Evolutionary conservation across 495 filamentous ascomycete genomes (phyloP), one percentile per base, ranked within the genome.

Genomic region (Apiosordaria backusii): DNA sequence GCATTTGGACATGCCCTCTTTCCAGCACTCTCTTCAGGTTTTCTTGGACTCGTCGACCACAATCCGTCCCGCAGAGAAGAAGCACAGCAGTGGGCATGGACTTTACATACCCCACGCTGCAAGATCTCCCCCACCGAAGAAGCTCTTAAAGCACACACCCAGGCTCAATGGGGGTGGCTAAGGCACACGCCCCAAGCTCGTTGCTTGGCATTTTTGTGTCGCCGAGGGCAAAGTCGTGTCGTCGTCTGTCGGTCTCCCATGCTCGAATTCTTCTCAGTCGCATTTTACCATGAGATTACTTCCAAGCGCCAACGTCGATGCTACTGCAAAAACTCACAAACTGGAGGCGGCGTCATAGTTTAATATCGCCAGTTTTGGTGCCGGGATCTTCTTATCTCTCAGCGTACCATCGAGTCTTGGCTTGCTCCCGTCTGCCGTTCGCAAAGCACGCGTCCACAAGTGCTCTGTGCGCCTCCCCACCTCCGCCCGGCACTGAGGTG

Each of bases 61-160:
- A n/a, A n/a, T n/a, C n/a, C n/a, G 58, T 25, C 25, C 19, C 27
- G 16, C 21, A 29, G 13, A 27, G 7, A 23, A 15, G 23, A 25
- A 25, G 23, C 16, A 3, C 9, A 1, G 57, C 15, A 7, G 27
- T 21, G 15, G 21, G 22, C 50, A 54, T 50, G 21, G 19, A 52
- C 23, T 60, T 25, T 26, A 53, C 55, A 60, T 57, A 68, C 67
- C 63, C 67, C 67, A 68, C 67, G 67, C 60, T 68, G 67, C 63
- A 65, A 13, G 59, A 59, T 59, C n/a, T 27, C 26, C 16, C 26
- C 24, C 26, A 23, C 57, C 23, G 19, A 22, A 21, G 53, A 6
- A 21, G 19, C 53, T 24, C 3, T 19, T 45, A 13, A 45, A 45
- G 35, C 35, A 45, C 35, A 55, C 53, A n/a, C 53, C 53, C 53